Evolutionary conservation across 208 protist species (phyloP).

Genomic region (Trypanosoma scelopori): DNA sequence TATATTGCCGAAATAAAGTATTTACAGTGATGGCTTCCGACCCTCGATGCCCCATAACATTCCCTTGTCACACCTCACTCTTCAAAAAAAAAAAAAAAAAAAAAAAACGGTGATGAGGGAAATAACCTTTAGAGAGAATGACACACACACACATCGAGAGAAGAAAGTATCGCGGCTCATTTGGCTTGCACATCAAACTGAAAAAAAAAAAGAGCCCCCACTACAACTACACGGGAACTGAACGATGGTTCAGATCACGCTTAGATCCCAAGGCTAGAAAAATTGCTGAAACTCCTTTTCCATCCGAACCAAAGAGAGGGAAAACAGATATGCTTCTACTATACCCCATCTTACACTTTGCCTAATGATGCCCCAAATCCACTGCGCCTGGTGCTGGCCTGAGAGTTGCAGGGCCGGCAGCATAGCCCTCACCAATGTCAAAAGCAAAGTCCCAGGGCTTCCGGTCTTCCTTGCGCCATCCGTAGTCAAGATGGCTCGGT

Average conservation of each 20-base stretch:
- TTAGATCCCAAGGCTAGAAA: too few species aligned
- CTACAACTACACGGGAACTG: constrained; percentile 3
- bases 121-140: too few species aligned
- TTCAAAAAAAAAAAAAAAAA: constrained; percentile 25
- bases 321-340: constrained; percentile 1
- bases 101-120: too few species aligned
- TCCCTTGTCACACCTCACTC: neutral
- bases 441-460: constrained; percentile 91
- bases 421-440: constrained; percentile 87
- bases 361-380: constrained; percentile 72
- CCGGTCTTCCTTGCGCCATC: constrained; percentile 67
- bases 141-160: constrained; percentile 10
- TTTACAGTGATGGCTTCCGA: constrained; percentile 7
- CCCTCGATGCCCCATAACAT: constrained; percentile 13
- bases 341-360: constrained; percentile 4
- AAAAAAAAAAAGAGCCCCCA: constrained; percentile 1
- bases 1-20: constrained; percentile 25
- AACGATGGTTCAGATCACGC: neutral
- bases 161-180: too few species aligned
- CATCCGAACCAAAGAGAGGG: neutral
- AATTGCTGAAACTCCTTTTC: neutral
- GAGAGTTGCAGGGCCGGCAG: constrained; percentile 63
- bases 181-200: too few species aligned
- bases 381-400: constrained; percentile 76
- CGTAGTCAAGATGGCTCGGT: constrained; percentile 73